Percentiles rank a stretch among this genome's conserved stretches.
These are phyloP conservation scores for Danielia oregonensis DNA, from an alignment of 805 yeast genomes.

Conservation along the genomic window DNA sequence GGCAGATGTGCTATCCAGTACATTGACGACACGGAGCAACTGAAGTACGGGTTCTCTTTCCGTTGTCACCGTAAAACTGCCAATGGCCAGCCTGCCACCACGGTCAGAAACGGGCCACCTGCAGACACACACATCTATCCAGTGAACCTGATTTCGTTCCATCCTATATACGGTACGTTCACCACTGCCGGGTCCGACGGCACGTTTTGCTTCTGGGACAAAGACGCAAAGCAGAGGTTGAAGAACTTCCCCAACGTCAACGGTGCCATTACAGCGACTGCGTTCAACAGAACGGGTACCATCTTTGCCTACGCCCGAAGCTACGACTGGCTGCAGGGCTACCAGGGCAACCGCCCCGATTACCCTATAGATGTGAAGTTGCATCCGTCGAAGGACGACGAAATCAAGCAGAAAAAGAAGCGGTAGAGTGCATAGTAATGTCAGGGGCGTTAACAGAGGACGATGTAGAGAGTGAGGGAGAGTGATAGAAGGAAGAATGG, in stretches of 20 bases:
- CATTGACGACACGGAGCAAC: slow-evolving; percentile 76
- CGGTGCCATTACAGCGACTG: slow-evolving; percentile 68
- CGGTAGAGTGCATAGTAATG: neutral
- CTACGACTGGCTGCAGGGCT: slow-evolving; percentile 96
- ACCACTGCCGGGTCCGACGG: slow-evolving; percentile 96
- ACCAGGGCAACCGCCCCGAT: slow-evolving; percentile 69
- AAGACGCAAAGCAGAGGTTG: slow-evolving; percentile 83
- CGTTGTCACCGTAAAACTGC: slow-evolving; percentile 85
- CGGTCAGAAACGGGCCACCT: slow-evolving; percentile 15
- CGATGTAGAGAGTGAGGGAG: neutral
- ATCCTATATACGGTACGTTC: slow-evolving; percentile 87
- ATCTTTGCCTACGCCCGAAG: slow-evolving; percentile 88
- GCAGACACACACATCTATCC: slow-evolving; percentile 67
- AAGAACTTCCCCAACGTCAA: slow-evolving; percentile 70
- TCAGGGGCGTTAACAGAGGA: neutral
- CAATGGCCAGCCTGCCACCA: slow-evolving; percentile 24
- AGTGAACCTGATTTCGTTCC: slow-evolving; percentile 77
- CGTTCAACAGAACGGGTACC: slow-evolving; percentile 78
- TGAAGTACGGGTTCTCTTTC: slow-evolving; percentile 76
- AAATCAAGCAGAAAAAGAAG: slow-evolving; percentile 61
- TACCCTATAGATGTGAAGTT: slow-evolving; percentile 73
- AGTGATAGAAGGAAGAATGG: neutral
- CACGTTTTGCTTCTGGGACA: slow-evolving; percentile 92
- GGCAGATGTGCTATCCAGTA: slow-evolving; percentile 95
- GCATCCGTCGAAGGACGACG: slow-evolving; percentile 83